phyloP scores from a whole-genome alignment of 2,329 filamentous ascomycete species.

The Aureobasidium pullulans region DNA sequence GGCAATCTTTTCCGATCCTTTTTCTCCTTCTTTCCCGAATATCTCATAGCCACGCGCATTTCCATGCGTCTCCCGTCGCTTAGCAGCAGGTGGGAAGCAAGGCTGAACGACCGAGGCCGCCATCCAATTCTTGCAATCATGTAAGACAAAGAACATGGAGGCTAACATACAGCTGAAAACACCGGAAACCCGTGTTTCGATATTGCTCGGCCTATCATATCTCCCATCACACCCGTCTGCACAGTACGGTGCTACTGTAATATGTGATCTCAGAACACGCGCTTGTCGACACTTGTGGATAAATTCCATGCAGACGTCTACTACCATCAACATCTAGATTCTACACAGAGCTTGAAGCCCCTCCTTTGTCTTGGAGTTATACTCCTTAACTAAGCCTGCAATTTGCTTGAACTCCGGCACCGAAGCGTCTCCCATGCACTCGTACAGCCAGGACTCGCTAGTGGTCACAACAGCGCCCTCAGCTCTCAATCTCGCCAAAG shows the following conservation, averaged over 20 bases:
- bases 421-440: slow-evolving; percentile 75
- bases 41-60: neutral
- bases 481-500: slow-evolving; percentile 64
- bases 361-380: slow-evolving; percentile 60
- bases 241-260: neutral
- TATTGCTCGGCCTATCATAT: slow-evolving; percentile 2
- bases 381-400: slow-evolving; percentile 72
- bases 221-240: neutral
- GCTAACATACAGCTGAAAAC: neutral
- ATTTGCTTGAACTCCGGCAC: slow-evolving; percentile 66
- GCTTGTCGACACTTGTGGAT: neutral
- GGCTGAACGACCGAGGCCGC: neutral
- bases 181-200: neutral
- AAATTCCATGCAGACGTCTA: too few species aligned
- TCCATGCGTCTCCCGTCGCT: neutral
- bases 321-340: neutral
- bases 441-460: slow-evolving; percentile 85
- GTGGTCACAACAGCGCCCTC: slow-evolving; percentile 76
- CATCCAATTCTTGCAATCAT: neutral
- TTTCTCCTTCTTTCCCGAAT: neutral
- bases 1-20: neutral
- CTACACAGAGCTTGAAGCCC: slow-evolving; percentile 59
- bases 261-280: neutral
- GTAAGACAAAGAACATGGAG: slow-evolving; percentile 4
- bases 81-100: neutral